Evolutionary conservation across 768 basidiomycete species (phyloP), one percentile per base, ranked within the genome.

Genomic region (Auriculariales sp.): DNA sequence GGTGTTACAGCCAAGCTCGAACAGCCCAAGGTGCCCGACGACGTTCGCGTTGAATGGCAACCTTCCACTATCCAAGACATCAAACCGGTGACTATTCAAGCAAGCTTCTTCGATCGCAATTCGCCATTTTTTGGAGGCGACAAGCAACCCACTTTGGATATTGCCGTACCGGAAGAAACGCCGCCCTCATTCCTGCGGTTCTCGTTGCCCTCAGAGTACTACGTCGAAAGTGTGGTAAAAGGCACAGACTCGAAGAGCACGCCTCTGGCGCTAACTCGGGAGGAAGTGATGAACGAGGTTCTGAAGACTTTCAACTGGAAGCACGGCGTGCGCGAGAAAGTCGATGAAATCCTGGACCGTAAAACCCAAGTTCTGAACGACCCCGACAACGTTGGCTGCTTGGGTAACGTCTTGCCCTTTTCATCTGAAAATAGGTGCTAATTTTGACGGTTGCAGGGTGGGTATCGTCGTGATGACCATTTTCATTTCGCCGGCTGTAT

Each of bases 131-230:
- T 71, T 36, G 56, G 66, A 48, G 61, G 64, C 29, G 69, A 66
- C 49, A 78, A 79, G 12, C 56, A 56, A 31, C 59, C 80, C 25
- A 65, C 65, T 24, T 57, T 76, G 28, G 24, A 54, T 53, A 49
- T 53, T 49, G 50, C 51, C 54, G 44, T 36, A 15, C 24, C 36
- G 11, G 28, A 48, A 56, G n/a, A 35, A 50, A 59, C 30, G 57
- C 63, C 24, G 28, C 51, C 51, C 52, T 66, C 55, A n/a, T 56
- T 45, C 50, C 69, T 68, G 66, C 54, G 56, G 30, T 72, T 72
- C 57, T 75, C 77, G 49, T 69, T 99, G 42, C 94, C 92, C 1
- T 77, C 79, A 12, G 92, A 98, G 62, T 64, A 68, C 35, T 78
- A 81, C 55, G 80, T 99, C 54, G 69, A 74, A 39, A 64, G 71